phyloP scores from a whole-genome alignment of 2,329 filamentous ascomycete species.

The Cordyceps cicadae region DNA sequence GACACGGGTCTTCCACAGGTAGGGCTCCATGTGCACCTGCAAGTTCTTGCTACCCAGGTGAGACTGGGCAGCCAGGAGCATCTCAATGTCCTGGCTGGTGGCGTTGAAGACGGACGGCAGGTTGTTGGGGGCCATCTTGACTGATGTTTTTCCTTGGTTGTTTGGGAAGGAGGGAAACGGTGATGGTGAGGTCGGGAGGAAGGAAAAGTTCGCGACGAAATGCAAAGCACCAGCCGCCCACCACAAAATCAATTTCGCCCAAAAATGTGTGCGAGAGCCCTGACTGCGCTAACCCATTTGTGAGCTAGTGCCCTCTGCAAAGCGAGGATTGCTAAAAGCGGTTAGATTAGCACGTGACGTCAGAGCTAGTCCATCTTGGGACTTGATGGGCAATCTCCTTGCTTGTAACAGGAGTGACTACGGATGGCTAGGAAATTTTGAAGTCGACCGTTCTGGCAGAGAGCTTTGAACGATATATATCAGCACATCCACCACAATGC shows the following conservation, averaged over 20 bases:
- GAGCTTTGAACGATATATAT: not conserved
- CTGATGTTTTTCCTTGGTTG: constrained; percentile 25
- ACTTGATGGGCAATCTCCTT: not conserved
- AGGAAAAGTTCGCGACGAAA: constrained; percentile 34
- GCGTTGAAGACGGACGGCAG: constrained; percentile 94
- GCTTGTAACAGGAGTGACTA: not conserved
- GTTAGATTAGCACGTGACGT: constrained; percentile 25
- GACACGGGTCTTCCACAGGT: constrained; percentile 98
- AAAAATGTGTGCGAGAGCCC: constrained; percentile 33
- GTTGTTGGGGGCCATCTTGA: constrained; percentile 92
- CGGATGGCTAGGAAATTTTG: constrained; percentile 26
- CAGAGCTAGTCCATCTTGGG: constrained; percentile 19
- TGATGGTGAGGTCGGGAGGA: constrained; percentile 20
- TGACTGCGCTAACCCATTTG: constrained; percentile 21
- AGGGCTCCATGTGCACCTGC: constrained; percentile 98
- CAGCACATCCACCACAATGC: constrained; percentile 41
- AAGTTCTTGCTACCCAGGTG: constrained; percentile 99
- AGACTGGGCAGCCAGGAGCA: constrained; percentile 92
- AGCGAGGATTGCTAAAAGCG: not conserved
- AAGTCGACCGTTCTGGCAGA: constrained; percentile 16
- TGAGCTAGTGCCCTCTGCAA: constrained; percentile 14
- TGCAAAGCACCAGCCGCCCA: constrained; percentile 16
- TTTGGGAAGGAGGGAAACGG: constrained; percentile 23
- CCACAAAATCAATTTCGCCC: constrained; percentile 21
- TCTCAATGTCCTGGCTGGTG: constrained; percentile 97